A percentile compares a stretch with the other conserved stretches of the same genome.
These are phyloP conservation scores for Taphrina betulina DNA, from an alignment of 1,139 yeast genomes.

Conservation along the genomic window DNA sequence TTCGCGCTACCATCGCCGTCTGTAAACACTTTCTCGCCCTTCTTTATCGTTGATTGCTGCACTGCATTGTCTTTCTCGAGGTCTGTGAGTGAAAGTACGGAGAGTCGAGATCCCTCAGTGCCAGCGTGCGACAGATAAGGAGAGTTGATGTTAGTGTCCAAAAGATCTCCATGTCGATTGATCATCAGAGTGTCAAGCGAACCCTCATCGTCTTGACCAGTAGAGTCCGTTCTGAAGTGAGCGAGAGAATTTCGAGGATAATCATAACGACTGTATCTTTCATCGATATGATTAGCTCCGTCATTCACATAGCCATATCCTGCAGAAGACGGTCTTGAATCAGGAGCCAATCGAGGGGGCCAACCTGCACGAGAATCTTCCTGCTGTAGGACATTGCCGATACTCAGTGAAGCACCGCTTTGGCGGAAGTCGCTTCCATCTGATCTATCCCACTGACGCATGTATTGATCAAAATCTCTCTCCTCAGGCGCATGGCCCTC, in stretches of 20 bases:
- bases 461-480: conserved; percentile 14
- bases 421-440: conserved; percentile 2
- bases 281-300: not conserved
- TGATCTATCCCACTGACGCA: conserved; percentile 1
- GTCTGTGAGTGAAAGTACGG: conserved; percentile 14
- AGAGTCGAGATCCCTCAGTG: conserved; percentile 7
- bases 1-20: conserved; percentile 28
- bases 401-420: not conserved
- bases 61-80: conserved; percentile 18
- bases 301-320: not conserved
- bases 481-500: conserved; percentile 19
- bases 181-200: not conserved
- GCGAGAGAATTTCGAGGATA: conserved; percentile 2
- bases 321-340: not conserved
- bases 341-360: not conserved
- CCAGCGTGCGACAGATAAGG: conserved; percentile 11
- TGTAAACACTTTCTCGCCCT: conserved; percentile 26
- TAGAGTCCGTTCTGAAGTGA: conserved; percentile 1
- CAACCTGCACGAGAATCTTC: not conserved
- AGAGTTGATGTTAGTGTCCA: not conserved
- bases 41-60: conserved; percentile 23
- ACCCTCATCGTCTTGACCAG: not conserved
- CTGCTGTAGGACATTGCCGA: conserved; percentile 9
- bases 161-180: not conserved
- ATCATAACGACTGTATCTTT: not conserved